Evolutionary conservation across 768 basidiomycete genomes (phyloP), one percentile per base, ranked within the genome.

Genomic region (Pseudohyphozyma bogoriensis): DNA sequence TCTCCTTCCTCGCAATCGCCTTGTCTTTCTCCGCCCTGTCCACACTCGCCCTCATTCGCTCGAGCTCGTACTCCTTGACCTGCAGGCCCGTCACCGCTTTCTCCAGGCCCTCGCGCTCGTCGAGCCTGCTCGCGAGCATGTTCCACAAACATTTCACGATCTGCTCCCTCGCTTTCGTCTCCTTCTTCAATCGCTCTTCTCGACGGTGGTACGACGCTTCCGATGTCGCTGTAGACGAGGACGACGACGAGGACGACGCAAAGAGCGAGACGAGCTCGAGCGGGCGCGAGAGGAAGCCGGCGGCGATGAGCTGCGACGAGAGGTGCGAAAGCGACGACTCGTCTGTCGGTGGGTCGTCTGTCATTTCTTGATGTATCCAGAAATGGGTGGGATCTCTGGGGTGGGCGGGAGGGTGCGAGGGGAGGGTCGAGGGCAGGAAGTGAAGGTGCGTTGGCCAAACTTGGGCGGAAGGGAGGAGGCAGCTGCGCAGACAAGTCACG

Each of bases 211-310:
- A 28, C n/a, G 18, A 18, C 24, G 47, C 47, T n/a, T n/a, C 18
- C 18, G 47, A 16, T 5, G 47, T 26, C 7, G 29, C 24, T n/a
- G 29, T 22, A 36, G 55, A 12, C 15, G n/a, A 12, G 24, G 54
- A 22, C 9, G 59, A 53, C 24, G 47, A 22, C 1, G 54, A n/a
- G 5, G 55, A 44, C 20, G 60, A 0, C 33, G 51, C 31, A 55
- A 62, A 56, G 51, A 52, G 55, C 10, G 56, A 42, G 10, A 20
- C 3, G 39, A 62, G 61, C 46, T 57, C 61, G 45, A 62, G 37
- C 1, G 61, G 61, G 9, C 56, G 56, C 15, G 61, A 35, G 37
- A 55, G 51, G 56, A 33, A 49, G 22, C 56, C 56, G 51, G 15
- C 52, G 2, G 61, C 49, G 51, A 50, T 32, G 39, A 62, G 56